These are phyloP conservation scores for Lecanicillium sp. DNA, from an alignment of 2,329 filamentous ascomycete species.

Conservation along the genomic window DNA sequence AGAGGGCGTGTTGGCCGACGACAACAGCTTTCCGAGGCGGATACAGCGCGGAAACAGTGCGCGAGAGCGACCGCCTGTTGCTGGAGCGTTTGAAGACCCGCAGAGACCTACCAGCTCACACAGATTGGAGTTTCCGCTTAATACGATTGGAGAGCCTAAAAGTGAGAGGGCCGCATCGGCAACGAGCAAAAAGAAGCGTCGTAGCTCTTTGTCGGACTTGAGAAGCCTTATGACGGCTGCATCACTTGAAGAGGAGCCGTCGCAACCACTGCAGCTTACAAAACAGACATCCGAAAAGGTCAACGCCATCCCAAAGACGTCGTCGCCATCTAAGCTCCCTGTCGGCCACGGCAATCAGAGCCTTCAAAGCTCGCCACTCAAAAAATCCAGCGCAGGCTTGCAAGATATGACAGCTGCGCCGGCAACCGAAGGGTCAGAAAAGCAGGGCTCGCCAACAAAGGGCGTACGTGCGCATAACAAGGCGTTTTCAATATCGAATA, in stretches of 20 bases:
- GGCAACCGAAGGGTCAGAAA: constrained; percentile 12
- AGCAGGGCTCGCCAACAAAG: constrained; percentile 18
- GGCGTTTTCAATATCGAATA: constrained; percentile 44
- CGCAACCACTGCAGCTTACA: constrained; percentile 44
- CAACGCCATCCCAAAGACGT: constrained; percentile 42
- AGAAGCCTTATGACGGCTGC: constrained; percentile 59
- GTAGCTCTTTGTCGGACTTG: constrained; percentile 87
- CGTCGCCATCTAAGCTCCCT: constrained; percentile 43
- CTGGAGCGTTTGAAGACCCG: constrained; percentile 54
- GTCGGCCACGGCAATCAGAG: constrained; percentile 37
- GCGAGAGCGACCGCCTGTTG: constrained; percentile 52
- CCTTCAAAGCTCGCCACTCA: constrained; percentile 37
- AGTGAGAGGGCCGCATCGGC: constrained; percentile 31
- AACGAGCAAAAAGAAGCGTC: constrained; percentile 65
- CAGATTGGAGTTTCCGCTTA: constrained; percentile 45
- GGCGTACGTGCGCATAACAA: constrained; percentile 32
- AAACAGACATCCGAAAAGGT: constrained; percentile 49
- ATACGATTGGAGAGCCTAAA: constrained; percentile 53
- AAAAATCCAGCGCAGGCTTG: constrained; percentile 29
- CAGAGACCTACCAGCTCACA: constrained; percentile 51
- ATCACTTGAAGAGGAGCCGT: constrained; percentile 32
- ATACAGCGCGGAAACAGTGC: constrained; percentile 42
- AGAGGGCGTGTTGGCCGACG: constrained; percentile 68
- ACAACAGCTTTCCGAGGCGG: constrained; percentile 46
- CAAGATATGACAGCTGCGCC: not conserved